Evolutionary conservation across 164 flowering plant genomes (phyloP).

Genomic region (Santalum album): DNA sequence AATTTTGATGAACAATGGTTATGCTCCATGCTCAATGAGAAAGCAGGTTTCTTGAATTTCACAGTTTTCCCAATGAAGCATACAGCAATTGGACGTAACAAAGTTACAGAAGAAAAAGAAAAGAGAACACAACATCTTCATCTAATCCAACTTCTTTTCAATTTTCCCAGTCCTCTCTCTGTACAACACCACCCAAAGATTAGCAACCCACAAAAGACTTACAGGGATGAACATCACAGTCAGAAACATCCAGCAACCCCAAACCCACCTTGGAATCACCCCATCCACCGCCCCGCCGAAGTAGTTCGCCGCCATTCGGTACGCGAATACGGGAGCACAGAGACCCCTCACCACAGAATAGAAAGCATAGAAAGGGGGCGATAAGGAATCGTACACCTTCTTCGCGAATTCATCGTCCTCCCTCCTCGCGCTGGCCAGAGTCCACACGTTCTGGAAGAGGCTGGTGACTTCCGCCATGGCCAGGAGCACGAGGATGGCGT

Average conservation of each 20-base stretch:
- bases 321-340: constrained; percentile 31
- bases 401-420: constrained; percentile 36
- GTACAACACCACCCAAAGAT: constrained; percentile 63
- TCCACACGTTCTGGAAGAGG: constrained; percentile 81
- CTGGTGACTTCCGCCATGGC: constrained; percentile 81
- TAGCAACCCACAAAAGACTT: constrained; percentile 68
- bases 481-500: constrained; percentile 49
- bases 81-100: too few species aligned
- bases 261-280: constrained; percentile 41
- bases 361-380: constrained; percentile 25
- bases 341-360: constrained; percentile 41
- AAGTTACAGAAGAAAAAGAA: too few species aligned
- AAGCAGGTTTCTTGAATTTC: too few species aligned
- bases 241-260: constrained; percentile 54
- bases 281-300: constrained; percentile 20
- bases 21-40: too few species aligned
- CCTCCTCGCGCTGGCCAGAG: constrained; percentile 49
- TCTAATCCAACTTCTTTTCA: constrained; percentile 29
- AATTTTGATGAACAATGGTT: too few species aligned
- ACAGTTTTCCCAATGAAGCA: too few species aligned
- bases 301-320: constrained; percentile 24
- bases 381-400: constrained; percentile 29
- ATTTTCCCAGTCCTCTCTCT: constrained; percentile 32
- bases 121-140: too few species aligned
- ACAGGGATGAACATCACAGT: constrained; percentile 50